These are phyloP conservation scores for Aspergillus viridinutans DNA, from an alignment of 2,329 filamentous ascomycete species.

Conservation along the genomic window DNA sequence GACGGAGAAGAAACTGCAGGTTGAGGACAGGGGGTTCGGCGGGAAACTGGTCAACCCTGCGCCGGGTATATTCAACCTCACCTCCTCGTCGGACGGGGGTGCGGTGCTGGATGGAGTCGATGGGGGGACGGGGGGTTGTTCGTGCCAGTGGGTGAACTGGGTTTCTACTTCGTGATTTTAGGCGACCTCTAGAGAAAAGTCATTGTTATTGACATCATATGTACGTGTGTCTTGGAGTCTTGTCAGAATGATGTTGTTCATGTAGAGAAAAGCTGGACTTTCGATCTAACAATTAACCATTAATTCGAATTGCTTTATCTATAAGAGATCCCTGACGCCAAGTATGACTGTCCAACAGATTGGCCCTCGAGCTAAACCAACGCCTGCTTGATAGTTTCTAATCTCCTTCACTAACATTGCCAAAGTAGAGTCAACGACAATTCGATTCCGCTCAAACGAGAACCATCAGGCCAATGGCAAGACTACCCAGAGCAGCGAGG, in stretches of 20 bases:
- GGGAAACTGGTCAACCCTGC: constrained; percentile 51
- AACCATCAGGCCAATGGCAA: constrained; percentile 18
- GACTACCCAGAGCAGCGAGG: constrained; percentile 17
- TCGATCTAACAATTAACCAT: neutral
- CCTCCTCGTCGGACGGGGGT: constrained; percentile 8
- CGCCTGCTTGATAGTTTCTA: neutral
- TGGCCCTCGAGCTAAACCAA: neutral
- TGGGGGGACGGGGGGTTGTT: constrained; percentile 57
- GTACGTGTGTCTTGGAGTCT: neutral
- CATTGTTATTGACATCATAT: neutral
- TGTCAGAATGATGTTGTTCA: neutral
- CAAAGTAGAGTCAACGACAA: neutral
- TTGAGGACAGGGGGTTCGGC: constrained; percentile 51
- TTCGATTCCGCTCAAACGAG: constrained; percentile 17
- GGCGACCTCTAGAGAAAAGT: neutral
- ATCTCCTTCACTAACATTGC: neutral
- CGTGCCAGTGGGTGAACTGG: constrained; percentile 58
- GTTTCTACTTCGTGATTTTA: constrained; percentile 8
- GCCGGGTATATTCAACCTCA: constrained; percentile 39
- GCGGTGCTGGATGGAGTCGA: constrained; percentile 49
- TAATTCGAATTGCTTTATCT: neutral
- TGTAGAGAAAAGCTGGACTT: neutral
- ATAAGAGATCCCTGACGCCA: neutral
- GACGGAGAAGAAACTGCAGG: constrained; percentile 43
- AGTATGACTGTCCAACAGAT: neutral